Percentiles rank a stretch among this genome's conserved stretches.
Evolutionary conservation across 2,329 filamentous ascomycete genomes (phyloP).

Genomic region (Myriosclerotinia curreyana): DNA sequence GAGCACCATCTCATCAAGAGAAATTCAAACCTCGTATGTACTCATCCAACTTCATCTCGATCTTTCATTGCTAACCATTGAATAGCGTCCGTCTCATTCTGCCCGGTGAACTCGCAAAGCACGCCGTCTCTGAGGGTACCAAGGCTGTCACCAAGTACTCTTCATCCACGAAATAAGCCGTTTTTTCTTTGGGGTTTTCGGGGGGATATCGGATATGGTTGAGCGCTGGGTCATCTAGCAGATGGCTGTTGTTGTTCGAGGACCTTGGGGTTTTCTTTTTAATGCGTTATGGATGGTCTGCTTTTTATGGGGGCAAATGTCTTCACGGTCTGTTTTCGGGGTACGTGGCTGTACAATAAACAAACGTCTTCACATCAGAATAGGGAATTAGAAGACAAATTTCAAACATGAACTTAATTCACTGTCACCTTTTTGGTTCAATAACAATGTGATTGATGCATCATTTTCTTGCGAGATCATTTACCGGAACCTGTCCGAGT

Average conservation of each 20-base stretch:
- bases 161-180: slow-evolving; percentile 92
- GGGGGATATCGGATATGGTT: slow-evolving; percentile 51
- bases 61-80: not conserved
- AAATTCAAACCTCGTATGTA: slow-evolving; percentile 92
- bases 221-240: slow-evolving; percentile 45
- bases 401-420: slow-evolving; percentile 18
- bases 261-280: slow-evolving; percentile 44
- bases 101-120: slow-evolving; percentile 97
- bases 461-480: not conserved
- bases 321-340: slow-evolving; percentile 66
- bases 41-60: not conserved
- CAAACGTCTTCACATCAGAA: slow-evolving; percentile 43
- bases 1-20: slow-evolving; percentile 97
- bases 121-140: slow-evolving; percentile 98
- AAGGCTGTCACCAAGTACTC: slow-evolving; percentile 99
- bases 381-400: slow-evolving; percentile 39
- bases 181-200: slow-evolving; percentile 55
- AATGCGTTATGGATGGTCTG: slow-evolving; percentile 74
- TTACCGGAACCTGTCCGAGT: too few relatives aligned
- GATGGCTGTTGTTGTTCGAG: slow-evolving; percentile 35
- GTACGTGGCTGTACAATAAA: slow-evolving; percentile 71
- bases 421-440: not conserved
- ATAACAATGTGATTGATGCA: not conserved
- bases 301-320: slow-evolving; percentile 62
- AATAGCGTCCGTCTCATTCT: slow-evolving; percentile 86